Evolutionary conservation across 2,329 filamentous ascomycete genomes (phyloP), one percentile per base, ranked within the genome.

Genomic region (Cercospora sp.): DNA sequence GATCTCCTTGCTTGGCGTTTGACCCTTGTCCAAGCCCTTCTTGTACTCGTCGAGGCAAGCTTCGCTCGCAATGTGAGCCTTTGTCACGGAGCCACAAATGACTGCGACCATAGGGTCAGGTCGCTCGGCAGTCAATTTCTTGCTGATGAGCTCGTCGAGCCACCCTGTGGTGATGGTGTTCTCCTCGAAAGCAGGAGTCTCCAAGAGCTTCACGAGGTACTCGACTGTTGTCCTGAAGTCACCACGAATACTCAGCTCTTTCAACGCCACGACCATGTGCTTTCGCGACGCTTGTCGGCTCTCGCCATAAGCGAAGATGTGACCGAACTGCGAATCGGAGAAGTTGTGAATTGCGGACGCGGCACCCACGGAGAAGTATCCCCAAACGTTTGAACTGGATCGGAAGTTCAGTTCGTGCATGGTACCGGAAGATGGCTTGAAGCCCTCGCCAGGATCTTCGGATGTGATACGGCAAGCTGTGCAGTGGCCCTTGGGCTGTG

Each of bases 331-430:
- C 77, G 92, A 96, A 84, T 99, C 95, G 7, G 95, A 98, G 87
- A 97, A 99, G 81, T 93, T 97, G 88, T 99, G 95, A 73, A 99
- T 99, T 81, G 94, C 94, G 83, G 94, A 94, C 65, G 93, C 90
- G 9, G 94, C 95, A 84, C 94, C 92, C 80, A 99, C 95, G 63
- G 95, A 99, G 89, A 99, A 99, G 83, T 99, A 99, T 86, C 95
- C 95, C 95, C 95, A 99, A 66, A 98, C 95, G 75, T 99, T 99
- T 71, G 95, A 98, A 80, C 93, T 97, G 84, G 91, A 96, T 79
- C 95, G 89, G 89, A 99, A 99, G 86, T 99, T 99, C 78, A 99
- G 85, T 79, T 99, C 95, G 84, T 98, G 95, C 89, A 99, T 96
- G 63, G 94, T 96, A 89, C 95, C 95, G 77, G 94, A 96, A 57